These are phyloP conservation scores for Conticribra weissflogii DNA, from an alignment of 108 stramenopile species.

Conservation along the genomic window DNA sequence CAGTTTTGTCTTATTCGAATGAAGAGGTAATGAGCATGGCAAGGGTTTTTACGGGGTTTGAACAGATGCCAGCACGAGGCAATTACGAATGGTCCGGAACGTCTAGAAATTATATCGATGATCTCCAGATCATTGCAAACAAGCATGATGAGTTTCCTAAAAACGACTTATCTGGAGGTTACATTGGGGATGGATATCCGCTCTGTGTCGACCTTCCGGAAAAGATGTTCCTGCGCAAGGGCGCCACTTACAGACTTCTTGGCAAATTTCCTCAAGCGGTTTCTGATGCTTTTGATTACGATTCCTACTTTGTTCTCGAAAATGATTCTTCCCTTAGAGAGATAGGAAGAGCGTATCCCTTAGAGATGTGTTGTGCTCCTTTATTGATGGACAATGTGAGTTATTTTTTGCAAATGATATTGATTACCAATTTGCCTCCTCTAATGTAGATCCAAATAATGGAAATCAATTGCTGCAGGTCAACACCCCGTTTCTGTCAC, in stretches of 20 bases:
- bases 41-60: conserved; percentile 42
- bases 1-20: conserved; percentile 46
- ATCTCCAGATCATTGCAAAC: conserved; percentile 6
- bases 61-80: too few relatives aligned
- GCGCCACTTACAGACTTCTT: conserved; percentile 30
- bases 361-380: too few relatives aligned
- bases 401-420: too few relatives aligned
- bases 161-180: conserved; percentile 33
- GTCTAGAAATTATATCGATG: conserved; percentile 25
- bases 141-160: conserved; percentile 45
- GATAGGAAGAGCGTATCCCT: conserved; percentile 39
- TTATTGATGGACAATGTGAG: too few relatives aligned
- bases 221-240: conserved; percentile 36
- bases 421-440: too few relatives aligned
- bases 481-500: conserved; percentile 44
- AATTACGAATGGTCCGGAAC: conserved; percentile 2
- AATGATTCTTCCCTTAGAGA: conserved; percentile 60
- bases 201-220: too few relatives aligned
- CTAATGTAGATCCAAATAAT: too few relatives aligned
- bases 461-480: too few relatives aligned
- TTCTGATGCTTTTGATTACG: conserved; percentile 29
- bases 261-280: conserved; percentile 28
- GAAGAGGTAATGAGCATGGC: conserved; percentile 47
- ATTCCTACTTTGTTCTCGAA: conserved; percentile 40
- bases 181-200: too few relatives aligned